phyloP scores from a whole-genome alignment of 2,329 filamentous ascomycete species.

The Colletotrichum spaethianum region DNA sequence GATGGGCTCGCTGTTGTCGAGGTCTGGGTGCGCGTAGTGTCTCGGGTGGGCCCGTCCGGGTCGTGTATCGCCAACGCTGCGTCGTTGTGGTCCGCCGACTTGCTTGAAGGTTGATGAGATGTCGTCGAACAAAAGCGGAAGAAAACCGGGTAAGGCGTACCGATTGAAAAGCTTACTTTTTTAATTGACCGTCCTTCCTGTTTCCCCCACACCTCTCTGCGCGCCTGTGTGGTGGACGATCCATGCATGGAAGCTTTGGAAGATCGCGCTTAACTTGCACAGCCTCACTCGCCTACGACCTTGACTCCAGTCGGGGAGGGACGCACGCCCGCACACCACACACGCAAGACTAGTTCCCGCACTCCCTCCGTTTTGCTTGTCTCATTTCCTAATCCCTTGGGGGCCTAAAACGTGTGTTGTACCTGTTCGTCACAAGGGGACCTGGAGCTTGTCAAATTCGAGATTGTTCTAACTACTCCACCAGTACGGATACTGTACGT shows the following conservation, averaged over 20 bases:
- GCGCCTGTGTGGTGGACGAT: slow-evolving; percentile 38
- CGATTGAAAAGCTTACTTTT: slow-evolving; percentile 34
- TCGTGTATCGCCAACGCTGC: slow-evolving; percentile 13
- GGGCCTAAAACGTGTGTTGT: slow-evolving; percentile 33
- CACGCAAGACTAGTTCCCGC: slow-evolving; percentile 8
- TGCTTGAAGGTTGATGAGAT: slow-evolving; percentile 16
- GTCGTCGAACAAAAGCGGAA: slow-evolving; percentile 25
- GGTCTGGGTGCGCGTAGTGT: neutral
- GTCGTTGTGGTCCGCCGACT: slow-evolving; percentile 2
- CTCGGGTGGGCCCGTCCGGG: slow-evolving; percentile 14
- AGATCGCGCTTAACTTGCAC: slow-evolving; percentile 42
- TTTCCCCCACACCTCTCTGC: slow-evolving; percentile 34
- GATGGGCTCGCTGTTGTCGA: neutral
- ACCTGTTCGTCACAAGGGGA: slow-evolving; percentile 39
- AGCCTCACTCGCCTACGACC: slow-evolving; percentile 42
- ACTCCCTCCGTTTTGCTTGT: slow-evolving; percentile 19
- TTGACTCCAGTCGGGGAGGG: slow-evolving; percentile 38
- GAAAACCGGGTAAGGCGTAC: slow-evolving; percentile 35
- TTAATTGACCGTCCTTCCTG: slow-evolving; percentile 12
- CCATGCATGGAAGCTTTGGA: slow-evolving; percentile 41
- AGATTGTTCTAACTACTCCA: slow-evolving; percentile 31
- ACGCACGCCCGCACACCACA: slow-evolving; percentile 20
- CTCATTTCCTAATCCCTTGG: slow-evolving; percentile 10
- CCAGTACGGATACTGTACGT: slow-evolving; percentile 25
- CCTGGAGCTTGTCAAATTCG: slow-evolving; percentile 39